Evolutionary conservation across 2,329 filamentous ascomycete genomes (phyloP).

Genomic region (Emmonsiellopsis sp.): DNA sequence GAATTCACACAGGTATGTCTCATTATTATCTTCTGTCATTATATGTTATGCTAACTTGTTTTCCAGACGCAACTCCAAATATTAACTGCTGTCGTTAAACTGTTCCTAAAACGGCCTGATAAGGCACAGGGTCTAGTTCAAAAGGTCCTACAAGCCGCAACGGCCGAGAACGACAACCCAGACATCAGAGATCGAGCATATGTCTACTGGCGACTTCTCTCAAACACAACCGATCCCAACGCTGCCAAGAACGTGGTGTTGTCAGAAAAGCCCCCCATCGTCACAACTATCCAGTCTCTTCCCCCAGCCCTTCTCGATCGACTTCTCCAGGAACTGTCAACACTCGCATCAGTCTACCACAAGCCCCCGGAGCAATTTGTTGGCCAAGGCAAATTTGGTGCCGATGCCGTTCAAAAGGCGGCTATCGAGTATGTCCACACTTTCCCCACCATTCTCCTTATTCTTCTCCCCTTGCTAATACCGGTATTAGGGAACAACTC

Average conservation of each 20-base stretch:
- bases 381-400: slow-evolving; percentile 85
- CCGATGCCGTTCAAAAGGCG: slow-evolving; percentile 86
- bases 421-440: slow-evolving; percentile 64
- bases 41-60: slow-evolving; percentile 14
- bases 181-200: slow-evolving; percentile 96
- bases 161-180: slow-evolving; percentile 91
- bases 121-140: slow-evolving; percentile 86
- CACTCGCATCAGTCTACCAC: slow-evolving; percentile 94
- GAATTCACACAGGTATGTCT: slow-evolving; percentile 79
- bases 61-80: slow-evolving; percentile 90
- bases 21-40: slow-evolving; percentile 8
- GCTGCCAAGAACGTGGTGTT: slow-evolving; percentile 90
- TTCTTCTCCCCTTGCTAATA: slow-evolving; percentile 14
- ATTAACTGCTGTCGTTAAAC: slow-evolving; percentile 89
- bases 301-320: slow-evolving; percentile 77
- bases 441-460: neutral
- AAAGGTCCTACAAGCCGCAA: slow-evolving; percentile 86
- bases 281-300: slow-evolving; percentile 84
- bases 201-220: slow-evolving; percentile 94
- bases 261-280: slow-evolving; percentile 88
- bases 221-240: slow-evolving; percentile 68
- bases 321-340: slow-evolving; percentile 85
- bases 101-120: slow-evolving; percentile 94
- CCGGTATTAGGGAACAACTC: slow-evolving; percentile 59
- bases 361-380: slow-evolving; percentile 98